These are phyloP conservation scores for Epichloe uncinata DNA, from an alignment of 2,329 filamentous ascomycete genomes.

Conservation along the genomic window DNA sequence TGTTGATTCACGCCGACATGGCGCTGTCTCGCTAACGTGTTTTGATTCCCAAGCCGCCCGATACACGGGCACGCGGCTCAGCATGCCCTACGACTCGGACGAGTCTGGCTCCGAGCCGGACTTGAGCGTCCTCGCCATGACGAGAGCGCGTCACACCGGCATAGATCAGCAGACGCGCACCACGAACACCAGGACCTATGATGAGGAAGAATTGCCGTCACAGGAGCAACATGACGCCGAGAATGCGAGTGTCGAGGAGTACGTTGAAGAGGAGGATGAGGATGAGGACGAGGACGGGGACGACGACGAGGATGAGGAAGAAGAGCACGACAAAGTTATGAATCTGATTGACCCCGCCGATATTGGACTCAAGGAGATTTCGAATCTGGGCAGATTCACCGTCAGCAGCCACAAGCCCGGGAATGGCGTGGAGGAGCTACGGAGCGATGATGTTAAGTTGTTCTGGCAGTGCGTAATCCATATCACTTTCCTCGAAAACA, in stretches of 20 bases:
- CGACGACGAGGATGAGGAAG: slow-evolving; percentile 25
- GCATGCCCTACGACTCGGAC: slow-evolving; percentile 24
- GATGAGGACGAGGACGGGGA: slow-evolving; percentile 21
- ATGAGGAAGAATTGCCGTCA: slow-evolving; percentile 13
- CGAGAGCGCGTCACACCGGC: slow-evolving; percentile 13
- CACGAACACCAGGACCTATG: slow-evolving; percentile 18
- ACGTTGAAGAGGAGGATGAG: slow-evolving; percentile 15
- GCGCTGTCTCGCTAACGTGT: slow-evolving; percentile 7
- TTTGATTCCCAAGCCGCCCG: slow-evolving; percentile 14
- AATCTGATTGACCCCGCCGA: slow-evolving; percentile 39
- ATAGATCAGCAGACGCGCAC: slow-evolving; percentile 13
- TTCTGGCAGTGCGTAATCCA: slow-evolving; percentile 59
- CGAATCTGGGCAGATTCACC: slow-evolving; percentile 70
- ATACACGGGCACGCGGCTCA: slow-evolving; percentile 19
- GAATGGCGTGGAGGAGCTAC: slow-evolving; percentile 63
- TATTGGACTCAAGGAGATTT: slow-evolving; percentile 63
- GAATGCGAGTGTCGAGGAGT: slow-evolving; percentile 17
- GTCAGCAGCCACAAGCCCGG: slow-evolving; percentile 73
- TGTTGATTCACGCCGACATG: not conserved
- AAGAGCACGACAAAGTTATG: slow-evolving; percentile 22
- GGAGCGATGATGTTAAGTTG: slow-evolving; percentile 55
- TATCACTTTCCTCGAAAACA: not conserved
- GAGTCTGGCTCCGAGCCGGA: slow-evolving; percentile 25
- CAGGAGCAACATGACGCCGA: slow-evolving; percentile 21
- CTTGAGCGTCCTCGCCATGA: slow-evolving; percentile 23